phyloP scores from a whole-genome alignment of 2,329 filamentous ascomycete species.

The Botrytis elliptica region DNA sequence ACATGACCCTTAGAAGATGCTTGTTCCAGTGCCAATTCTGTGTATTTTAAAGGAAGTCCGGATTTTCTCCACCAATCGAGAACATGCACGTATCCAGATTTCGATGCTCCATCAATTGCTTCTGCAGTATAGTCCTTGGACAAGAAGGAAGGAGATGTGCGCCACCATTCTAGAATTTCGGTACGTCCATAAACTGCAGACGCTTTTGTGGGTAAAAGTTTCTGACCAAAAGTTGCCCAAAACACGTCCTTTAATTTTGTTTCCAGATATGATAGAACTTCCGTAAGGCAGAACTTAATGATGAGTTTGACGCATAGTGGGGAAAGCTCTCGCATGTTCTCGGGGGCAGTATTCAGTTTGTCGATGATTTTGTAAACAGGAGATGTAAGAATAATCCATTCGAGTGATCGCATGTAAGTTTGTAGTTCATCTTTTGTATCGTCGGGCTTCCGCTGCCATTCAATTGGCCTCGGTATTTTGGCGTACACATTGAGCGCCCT shows the following conservation, averaged over 20 bases:
- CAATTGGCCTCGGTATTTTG: conserved; percentile 67
- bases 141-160: conserved; percentile 74
- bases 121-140: conserved; percentile 77
- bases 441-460: conserved; percentile 66
- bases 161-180: conserved; percentile 90
- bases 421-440: conserved; percentile 63
- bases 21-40: conserved; percentile 81
- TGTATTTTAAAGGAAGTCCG: conserved; percentile 78
- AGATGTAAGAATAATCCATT: conserved; percentile 79
- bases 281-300: conserved; percentile 83
- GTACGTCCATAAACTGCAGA: conserved; percentile 82
- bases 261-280: conserved; percentile 72
- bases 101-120: conserved; percentile 82
- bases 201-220: conserved; percentile 82
- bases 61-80: conserved; percentile 91
- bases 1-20: conserved; percentile 82
- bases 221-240: conserved; percentile 78
- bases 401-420: conserved; percentile 73
- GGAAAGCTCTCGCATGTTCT: conserved; percentile 69
- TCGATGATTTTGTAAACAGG: conserved; percentile 69
- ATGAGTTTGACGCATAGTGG: conserved; percentile 82
- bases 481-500: conserved; percentile 79
- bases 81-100: conserved; percentile 79
- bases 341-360: conserved; percentile 68
- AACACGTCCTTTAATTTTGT: conserved; percentile 71